Evolutionary conservation across 2,329 filamentous ascomycete genomes (phyloP).

Genomic region (Calonectria pauciramosa): DNA sequence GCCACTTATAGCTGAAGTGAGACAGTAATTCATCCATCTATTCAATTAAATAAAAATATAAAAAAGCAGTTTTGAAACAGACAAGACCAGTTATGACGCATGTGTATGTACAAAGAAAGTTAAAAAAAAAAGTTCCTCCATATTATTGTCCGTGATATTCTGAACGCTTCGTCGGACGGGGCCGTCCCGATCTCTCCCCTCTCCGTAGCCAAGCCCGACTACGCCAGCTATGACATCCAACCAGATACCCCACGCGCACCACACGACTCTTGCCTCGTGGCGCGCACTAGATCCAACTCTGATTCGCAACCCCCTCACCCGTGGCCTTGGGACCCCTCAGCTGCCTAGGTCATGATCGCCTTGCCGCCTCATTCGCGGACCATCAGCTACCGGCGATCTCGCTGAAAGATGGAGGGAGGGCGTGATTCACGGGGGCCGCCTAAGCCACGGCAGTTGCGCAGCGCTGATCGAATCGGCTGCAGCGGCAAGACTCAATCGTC

Average conservation of each 20-base stretch:
- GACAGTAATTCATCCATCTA: background rate
- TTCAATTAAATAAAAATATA: background rate
- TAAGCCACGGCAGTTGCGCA: background rate
- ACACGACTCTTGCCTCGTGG: background rate
- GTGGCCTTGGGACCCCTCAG: background rate
- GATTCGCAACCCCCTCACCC: background rate
- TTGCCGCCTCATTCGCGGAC: background rate
- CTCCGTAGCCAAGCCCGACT: background rate
- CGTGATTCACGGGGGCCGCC: background rate
- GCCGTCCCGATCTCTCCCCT: background rate
- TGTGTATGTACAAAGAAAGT: background rate
- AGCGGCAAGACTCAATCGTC: constrained; percentile 5
- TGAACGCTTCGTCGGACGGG: background rate
- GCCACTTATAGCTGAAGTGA: background rate
- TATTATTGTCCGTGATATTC: background rate
- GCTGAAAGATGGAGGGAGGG: background rate
- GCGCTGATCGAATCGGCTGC: constrained; percentile 11
- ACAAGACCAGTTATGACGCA: background rate
- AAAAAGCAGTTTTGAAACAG: background rate
- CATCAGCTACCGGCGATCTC: background rate
- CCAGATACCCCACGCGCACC: background rate
- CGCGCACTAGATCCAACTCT: background rate
- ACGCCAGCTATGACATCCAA: background rate
- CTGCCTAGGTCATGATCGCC: background rate
- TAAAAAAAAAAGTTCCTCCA: background rate